Base-by-base conservation (phyloP, 2,329 filamentous ascomycete species). In the Alternaria sp. region DNA sequence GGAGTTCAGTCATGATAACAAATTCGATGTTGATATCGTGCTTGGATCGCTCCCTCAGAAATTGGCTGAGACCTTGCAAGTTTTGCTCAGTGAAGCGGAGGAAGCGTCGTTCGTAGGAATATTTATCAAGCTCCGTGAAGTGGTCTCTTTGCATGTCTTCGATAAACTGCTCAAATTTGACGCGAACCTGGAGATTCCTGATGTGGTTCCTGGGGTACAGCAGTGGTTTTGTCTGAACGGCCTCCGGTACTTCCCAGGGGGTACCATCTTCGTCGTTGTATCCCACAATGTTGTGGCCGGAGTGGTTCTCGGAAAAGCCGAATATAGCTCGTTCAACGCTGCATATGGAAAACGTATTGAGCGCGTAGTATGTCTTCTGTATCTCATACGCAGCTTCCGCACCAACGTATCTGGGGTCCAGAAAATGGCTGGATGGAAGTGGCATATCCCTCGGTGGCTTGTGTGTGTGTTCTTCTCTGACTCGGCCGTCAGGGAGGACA, bases 321-420 rank as follows among this genome's bases (percentile, higher is more conserved):
- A 21, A 47, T 4, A 74, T 46, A 9, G 60, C 68, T 6, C 61
- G 46, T 20, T 69, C 66, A 4, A 73, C 51, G 8, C 66, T 69
- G 53, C 73, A 75, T 0, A 75, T 49, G 1, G 73, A 73, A 28
- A 75, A 75, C 2, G 58, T 69, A 28, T 75, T 75, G 10, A 55
- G 61, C 10, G 50, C 18, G 26, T 72, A 74, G 21, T 75, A 75
- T 15, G 43, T 41, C 21, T 68, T 60, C 20, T 70, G 63, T 6
- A 57, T 54, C 55, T 75, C 72, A 10, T 28, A 21, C 7, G 61
- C 65, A 20, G 71, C 25, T 4, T 49, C 14, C 12, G 54, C 12
- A 5, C 70, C 65, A 51, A 75, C 58, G 26, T 74, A 75, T 43
- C 55, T 58, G 11, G 68, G 56, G 28, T 69, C 60, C n/a, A 75